Base-by-base conservation (phyloP, 78 protist genomes). In the Emiliania huxleyi region DNA sequence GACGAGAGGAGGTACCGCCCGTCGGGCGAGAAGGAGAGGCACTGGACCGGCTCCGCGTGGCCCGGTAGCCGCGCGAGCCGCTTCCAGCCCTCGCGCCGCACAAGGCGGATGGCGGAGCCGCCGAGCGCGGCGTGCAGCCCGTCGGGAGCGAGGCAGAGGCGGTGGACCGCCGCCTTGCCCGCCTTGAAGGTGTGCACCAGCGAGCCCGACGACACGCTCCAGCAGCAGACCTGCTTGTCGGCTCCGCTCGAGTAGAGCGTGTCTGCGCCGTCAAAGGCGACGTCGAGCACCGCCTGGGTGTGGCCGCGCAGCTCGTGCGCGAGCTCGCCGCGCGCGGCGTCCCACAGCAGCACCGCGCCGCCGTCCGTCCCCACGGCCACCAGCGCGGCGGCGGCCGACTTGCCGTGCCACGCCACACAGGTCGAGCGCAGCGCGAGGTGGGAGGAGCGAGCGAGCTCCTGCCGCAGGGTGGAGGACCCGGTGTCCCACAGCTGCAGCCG, bases 1-100 rank as follows among this genome's bases (percentile, higher is more conserved):
- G 48, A 40, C n/a, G 85, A 77, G 46, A 26, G 35, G 6, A 23
- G 46, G 35, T 22, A 33, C 46, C 4, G 4, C 8, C 46, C 46
- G 46, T 77, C 85, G 3, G 85, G 85, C 48, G 85, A 77, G 48
- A 77, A 40, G 85, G 35, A 40, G 48, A 77, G 49, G 85, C 46
- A 40, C 8, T 15, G 6, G 18, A 77, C 85, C 33, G 48, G n/a
- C 22, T 40, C 46, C n/a, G 85, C 85, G 46, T 77, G 85, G 35
- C 85, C 85, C 8, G 85, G 33, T 1, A 73, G 83, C 87, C 1
- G 33, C 33, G 40, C 25, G 52, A 43, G 35, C 0, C 87, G 87
- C 52, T 79, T 79, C 87, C 52, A 79, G 33, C 4, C 35, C 37
- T 43, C 38, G 2, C 25, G 87, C 2, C 37, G 33, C 21, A 79